Conservation (phyloP, 768 basidiomycete genomes). For the Phallus indusiatus region DNA sequence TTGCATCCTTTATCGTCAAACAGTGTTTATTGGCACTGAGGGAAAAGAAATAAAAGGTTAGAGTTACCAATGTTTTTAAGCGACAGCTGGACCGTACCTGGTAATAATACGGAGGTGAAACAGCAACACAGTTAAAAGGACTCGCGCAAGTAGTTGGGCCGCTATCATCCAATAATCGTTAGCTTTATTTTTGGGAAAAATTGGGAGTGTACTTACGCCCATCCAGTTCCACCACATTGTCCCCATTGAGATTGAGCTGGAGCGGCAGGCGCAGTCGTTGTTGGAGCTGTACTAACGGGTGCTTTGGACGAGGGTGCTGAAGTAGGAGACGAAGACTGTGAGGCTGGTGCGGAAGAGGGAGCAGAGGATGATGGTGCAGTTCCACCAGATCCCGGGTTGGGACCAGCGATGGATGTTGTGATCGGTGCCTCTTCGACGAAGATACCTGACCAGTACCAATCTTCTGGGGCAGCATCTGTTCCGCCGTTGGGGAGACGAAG, state of each 20-base stretch:
- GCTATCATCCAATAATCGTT: constrained; percentile 19
- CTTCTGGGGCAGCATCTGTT: constrained; percentile 28
- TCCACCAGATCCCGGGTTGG: constrained; percentile 16
- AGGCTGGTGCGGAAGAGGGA: neutral
- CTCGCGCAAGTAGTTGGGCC: constrained; percentile 38
- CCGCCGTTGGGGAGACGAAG: constrained; percentile 42
- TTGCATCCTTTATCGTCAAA: no score
- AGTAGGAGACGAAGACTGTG: neutral
- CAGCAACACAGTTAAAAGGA: constrained; percentile 34
- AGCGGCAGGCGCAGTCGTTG: constrained; percentile 2
- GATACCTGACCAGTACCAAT: constrained; percentile 53
- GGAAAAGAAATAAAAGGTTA: no score
- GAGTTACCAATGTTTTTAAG: no score
- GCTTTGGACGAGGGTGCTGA: neutral
- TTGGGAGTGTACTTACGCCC: constrained; percentile 14
- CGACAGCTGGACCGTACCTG: constrained; percentile 26
- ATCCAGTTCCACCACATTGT: constrained; percentile 13
- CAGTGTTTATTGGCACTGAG: no score
- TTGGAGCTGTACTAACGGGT: neutral
- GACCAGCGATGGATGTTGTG: constrained; percentile 39
- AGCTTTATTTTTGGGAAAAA: no score
- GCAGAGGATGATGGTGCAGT: neutral
- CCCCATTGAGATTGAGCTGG: constrained; percentile 12
- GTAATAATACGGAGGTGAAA: constrained; percentile 43
- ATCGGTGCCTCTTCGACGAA: constrained; percentile 51